Base-by-base conservation (phyloP, 768 basidiomycete genomes). In the Exidia glandulosa region DNA sequence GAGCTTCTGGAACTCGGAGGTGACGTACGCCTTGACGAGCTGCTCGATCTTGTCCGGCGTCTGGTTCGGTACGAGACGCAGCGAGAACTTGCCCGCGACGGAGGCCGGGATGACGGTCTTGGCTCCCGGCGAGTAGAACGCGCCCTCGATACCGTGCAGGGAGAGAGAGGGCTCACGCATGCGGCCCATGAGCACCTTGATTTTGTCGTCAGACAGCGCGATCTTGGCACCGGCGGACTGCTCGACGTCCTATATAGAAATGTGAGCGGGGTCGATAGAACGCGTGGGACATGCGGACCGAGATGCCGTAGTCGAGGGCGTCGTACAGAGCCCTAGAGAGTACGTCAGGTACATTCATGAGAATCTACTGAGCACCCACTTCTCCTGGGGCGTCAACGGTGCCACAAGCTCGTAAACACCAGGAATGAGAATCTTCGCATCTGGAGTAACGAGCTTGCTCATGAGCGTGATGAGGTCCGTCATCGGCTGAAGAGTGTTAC, bases 81-180 rank as follows among this genome's bases (percentile, higher is more conserved):
- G 89, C 67, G 91, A 94, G 78, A 96, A 98, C 73, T 96, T 96
- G 48, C 94, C 94, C 34, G 81, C 71, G 10, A 88, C 90, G 61
- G 85, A 85, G 32, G 92, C 91, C 0, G 94, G 94, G 60, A 97
- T 98, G 67, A 97, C 94, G 0, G 94, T 97, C 82, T 92, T 93
- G 23, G 80, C 82, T 2, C 90, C 91, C 0, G 81, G 79, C 0
- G 82, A 84, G 59, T 82, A 90, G 77, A 94, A 96, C 1, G 94
- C 95, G 56, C 94, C 94, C 72, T 96, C 90, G 66, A 98, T 94
- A 12, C 95, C 95, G 70, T 98, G 94, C 29, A 98, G 74, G 2
- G 91, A 94, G 62, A 98, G 79, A 60, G 86, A 88, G 2, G 94
- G 90, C 65, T 82, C 77, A 33, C 93, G 83, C 94, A 97, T 97